Base-by-base conservation (phyloP, 495 filamentous ascomycete species). In the Achaetomiella virescens region DNA sequence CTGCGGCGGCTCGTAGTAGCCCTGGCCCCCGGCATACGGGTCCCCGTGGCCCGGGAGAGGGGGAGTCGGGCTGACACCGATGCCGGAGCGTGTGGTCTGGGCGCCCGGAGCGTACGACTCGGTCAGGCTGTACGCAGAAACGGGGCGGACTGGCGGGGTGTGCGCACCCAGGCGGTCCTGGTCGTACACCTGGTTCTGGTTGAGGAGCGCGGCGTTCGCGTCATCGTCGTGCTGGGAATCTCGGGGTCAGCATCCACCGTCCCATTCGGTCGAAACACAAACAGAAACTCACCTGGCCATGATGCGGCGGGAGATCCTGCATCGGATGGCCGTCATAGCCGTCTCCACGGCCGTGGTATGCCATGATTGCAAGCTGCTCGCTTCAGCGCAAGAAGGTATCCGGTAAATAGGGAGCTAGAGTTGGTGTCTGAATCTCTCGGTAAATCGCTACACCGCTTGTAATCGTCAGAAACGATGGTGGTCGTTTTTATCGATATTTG, bases 121-220 rank as follows among this genome's bases (percentile, higher is more conserved):
- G 21, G 89, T 91, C 69, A 99, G 79, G 66, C 84, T 93, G 77
- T 99, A 97, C 22, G 86, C 82, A 42, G 78, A 81, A 31, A 74
- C 71, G 31, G 76, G 76, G 45, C 76, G 72, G 49, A 62, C 70
- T 27, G 76, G 75, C 54, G 76, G 73, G 17, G 72, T 77, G 61
- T 83, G 76, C 51, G 85, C 80, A 64, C 90, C 88, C 62, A 78
- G 62, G 24, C 74, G 74, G 31, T 74, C 74, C 45, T 77, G 70
- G 45, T 92, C 89, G 70, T 90, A 93, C 47, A 84, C 83, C 29
- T 80, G 80, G 40, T 84, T 82, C 57, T 83, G 75, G 57, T 87
- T 81, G 44, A 96, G 79, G 20, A 96, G 80, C 52, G 86, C 84
- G 51, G 79, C 75, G 54, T 88, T 82, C 35, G 84, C 83, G 69